Evolutionary conservation across 306 rosid species (phyloP).

Genomic region (Lagenaria siceraria): DNA sequence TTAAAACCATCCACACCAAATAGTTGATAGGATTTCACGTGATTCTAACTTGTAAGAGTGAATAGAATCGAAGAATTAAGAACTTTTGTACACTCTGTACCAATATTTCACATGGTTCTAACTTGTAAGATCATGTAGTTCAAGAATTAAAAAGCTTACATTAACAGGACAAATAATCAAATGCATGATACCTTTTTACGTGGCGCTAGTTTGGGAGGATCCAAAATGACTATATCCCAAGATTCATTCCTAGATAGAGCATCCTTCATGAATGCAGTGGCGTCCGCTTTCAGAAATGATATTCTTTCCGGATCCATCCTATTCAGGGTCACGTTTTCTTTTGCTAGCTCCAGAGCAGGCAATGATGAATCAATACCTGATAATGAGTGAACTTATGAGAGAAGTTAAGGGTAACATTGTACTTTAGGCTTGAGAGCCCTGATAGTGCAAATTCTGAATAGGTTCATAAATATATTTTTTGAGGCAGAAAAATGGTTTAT

Average conservation of each 20-base stretch:
- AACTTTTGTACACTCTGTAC: background rate
- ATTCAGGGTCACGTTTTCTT: conserved; percentile 68
- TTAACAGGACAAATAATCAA: background rate
- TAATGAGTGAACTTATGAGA: background rate
- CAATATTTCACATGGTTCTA: background rate
- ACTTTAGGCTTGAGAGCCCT: background rate
- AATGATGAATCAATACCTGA: conserved; percentile 70
- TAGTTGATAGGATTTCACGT: background rate
- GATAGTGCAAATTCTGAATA: background rate
- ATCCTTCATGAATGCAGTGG: conserved; percentile 61
- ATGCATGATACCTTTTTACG: conserved; percentile 43
- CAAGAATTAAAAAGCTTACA: background rate
- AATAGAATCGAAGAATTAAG: background rate
- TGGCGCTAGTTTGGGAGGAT: conserved; percentile 95
- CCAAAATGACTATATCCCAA: conserved; percentile 78
- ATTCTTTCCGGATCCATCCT: conserved; percentile 58
- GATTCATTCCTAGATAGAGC: conserved; percentile 60
- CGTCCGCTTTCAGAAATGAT: conserved; percentile 67
- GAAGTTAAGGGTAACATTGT: background rate
- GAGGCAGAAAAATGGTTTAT: too few relatives aligned
- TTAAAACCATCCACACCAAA: background rate
- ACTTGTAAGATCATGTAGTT: background rate
- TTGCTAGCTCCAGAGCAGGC: conserved; percentile 77
- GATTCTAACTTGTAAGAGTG: background rate
- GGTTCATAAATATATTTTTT: too few relatives aligned